phyloP scores from a whole-genome alignment of 192 early-diverging fungal genomes.

The Kickxella alabastrina region DNA sequence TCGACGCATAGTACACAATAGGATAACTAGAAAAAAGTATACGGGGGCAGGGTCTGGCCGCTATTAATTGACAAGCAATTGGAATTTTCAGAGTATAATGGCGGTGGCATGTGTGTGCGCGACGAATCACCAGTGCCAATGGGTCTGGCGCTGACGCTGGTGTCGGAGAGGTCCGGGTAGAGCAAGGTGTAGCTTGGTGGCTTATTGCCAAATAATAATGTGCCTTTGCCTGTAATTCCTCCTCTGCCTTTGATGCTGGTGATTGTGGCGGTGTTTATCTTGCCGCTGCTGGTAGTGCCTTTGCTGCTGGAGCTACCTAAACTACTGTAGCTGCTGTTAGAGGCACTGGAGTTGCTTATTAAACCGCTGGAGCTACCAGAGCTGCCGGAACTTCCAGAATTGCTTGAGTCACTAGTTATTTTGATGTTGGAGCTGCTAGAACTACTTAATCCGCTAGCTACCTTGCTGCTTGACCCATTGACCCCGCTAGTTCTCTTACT shows the following conservation, averaged over 20 bases:
- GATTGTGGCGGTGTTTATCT: no score
- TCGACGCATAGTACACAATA: constrained; percentile 34
- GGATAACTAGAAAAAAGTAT: constrained; percentile 24
- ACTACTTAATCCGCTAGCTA: constrained; percentile 12
- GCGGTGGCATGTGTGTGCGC: constrained; percentile 24
- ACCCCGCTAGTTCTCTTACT: constrained; percentile 1
- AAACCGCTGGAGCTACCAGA: no score
- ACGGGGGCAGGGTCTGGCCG: constrained; percentile 28
- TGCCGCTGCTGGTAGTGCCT: no score
- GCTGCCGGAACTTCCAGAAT: no score
- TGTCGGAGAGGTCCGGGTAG: constrained; percentile 23
- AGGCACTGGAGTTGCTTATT: constrained; percentile 5
- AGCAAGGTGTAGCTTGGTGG: constrained; percentile 43
- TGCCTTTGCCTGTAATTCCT: constrained; percentile 29
- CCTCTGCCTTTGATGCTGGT: constrained; percentile 25
- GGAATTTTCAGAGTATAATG: constrained; percentile 32
- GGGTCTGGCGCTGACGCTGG: constrained; percentile 34
- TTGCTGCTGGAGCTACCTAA: no score
- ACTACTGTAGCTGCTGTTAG: no score
- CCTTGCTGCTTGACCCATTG: not conserved
- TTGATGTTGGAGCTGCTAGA: no score
- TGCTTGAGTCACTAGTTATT: no score
- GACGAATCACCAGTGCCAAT: constrained; percentile 19
- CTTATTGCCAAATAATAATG: constrained; percentile 21
- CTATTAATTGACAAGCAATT: constrained; percentile 17